A percentile compares a stretch with the other conserved stretches of the same genome.
Conservation (phyloP, 2,329 filamentous ascomycete genomes). For the Pochonia chlamydosporia region DNA sequence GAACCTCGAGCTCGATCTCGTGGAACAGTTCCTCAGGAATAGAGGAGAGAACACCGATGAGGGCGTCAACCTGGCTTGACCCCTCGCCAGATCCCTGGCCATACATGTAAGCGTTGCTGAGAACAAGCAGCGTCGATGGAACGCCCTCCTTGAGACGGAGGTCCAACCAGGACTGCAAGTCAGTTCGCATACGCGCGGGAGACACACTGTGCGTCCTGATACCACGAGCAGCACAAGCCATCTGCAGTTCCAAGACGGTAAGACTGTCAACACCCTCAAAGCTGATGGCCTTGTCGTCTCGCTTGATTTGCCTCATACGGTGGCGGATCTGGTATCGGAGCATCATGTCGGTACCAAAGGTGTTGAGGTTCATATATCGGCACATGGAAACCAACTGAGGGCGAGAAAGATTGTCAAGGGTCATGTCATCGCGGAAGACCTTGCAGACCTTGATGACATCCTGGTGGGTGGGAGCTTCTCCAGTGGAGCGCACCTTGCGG, state of each 20-base stretch:
- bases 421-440: slow-evolving; percentile 96
- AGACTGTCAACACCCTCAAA: slow-evolving; percentile 91
- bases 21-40: slow-evolving; percentile 99
- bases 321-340: slow-evolving; percentile 94
- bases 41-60: slow-evolving; percentile 85
- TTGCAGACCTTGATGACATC: slow-evolving; percentile 99
- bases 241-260: slow-evolving; percentile 89
- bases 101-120: slow-evolving; percentile 98
- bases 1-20: slow-evolving; percentile 97
- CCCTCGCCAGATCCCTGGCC: slow-evolving; percentile 83
- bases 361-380: slow-evolving; percentile 96
- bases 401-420: slow-evolving; percentile 90
- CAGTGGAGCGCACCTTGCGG: slow-evolving; percentile 88
- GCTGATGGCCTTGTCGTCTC: slow-evolving; percentile 89
- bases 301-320: slow-evolving; percentile 98
- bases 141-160: slow-evolving; percentile 89
- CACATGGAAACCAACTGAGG: slow-evolving; percentile 97
- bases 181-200: slow-evolving; percentile 78
- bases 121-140: slow-evolving; percentile 89
- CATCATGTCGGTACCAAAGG: slow-evolving; percentile 96
- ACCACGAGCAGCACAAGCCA: slow-evolving; percentile 84
- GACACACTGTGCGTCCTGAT: slow-evolving; percentile 90
- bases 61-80: slow-evolving; percentile 83
- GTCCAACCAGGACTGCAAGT: slow-evolving; percentile 90
- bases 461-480: slow-evolving; percentile 78